Base-by-base conservation (phyloP, 768 basidiomycete genomes). In the Lyophyllum decastes region DNA sequence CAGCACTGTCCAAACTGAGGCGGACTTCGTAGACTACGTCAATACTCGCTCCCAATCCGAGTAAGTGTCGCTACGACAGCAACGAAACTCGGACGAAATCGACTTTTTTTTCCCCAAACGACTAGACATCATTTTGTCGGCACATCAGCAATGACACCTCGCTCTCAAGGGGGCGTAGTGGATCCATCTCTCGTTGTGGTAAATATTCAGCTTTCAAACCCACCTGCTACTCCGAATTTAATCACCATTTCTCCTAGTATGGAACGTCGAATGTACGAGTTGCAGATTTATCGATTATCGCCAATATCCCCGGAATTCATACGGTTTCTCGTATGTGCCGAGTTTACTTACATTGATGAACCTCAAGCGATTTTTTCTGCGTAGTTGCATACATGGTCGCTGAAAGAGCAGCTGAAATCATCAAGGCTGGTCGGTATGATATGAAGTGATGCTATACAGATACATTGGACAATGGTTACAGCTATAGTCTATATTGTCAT, bases 91-190 rank as follows among this genome's bases (percentile, higher is more conserved):
- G 17, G 12, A 7, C 6, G 3, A 38, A 12, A 11, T 10, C 4
- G 5, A 30, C 10, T n/a, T 19, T 16, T 2, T 19, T 6, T 9
- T 21, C 7, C 33, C 48, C 27, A 24, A n/a, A 11, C 40, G 17
- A 27, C 44, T 38, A 61, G 61, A 45, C 61, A 61, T 33, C 61
- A 61, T 17, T 61, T 61, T 40, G 61, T 61, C 30, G 61, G 61
- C 8, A 61, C 61, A 21, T 47, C 61, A 45, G 61, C 61, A 3
- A 61, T 61, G 61, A 52, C 57, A 8, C 61, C 61, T 16, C 61
- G 57, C 8, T 58, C 61, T 11, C 44, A 58, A 58, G 54, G 61
- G 17, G 61, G 61, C n/a, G 61, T 61, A 11, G 61, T 61, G 10
- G 56, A 55, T 44, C 40, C 16, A 21, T 21, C 11, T 25, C 24